Evolutionary conservation across 2,329 filamentous ascomycete genomes (phyloP), one percentile per base, ranked within the genome.

Genomic region (Metarhizium robertsii): DNA sequence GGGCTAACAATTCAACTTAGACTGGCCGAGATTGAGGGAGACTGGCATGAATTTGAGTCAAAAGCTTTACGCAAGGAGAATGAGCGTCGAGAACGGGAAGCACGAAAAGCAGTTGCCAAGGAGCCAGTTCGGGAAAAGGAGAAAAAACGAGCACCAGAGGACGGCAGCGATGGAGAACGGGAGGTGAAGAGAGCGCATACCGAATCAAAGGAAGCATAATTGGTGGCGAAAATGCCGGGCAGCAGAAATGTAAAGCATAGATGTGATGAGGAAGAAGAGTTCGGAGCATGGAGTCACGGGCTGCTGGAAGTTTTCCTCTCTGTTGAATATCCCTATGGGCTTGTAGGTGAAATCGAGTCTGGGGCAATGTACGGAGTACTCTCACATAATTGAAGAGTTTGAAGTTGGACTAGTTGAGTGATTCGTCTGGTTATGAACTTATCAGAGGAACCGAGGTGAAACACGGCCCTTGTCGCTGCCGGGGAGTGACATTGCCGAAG

Each of bases 21-120:
- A 65, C 80, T 99, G 52, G 84, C 86, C 57, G 77, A 85, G 51
- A 79, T 99, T 34, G 84, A 94, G 63, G 94, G 94, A 25, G 94
- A 99, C 64, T 99, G 94, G 94, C 94, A 99, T 67, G 94, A 99
- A 68, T 96, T 97, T 65, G 94, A 99, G 73, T 95, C 90, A 55
- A 99, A 99, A 73, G 92, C 91, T 16, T 78, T 96, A 30, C 81
- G 94, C 36, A 94, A 94, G 62, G 92, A 96, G 69, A 92, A 91
- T 63, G 90, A 94, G 69, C 82, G 83, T 54, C 78, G 76, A 58
- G 79, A 82, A 32, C 74, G 77, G 55, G 79, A 82, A 54, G 78
- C 77, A 7, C 72, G 74, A 4, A 75, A 73, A 46, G 71, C 73
- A 0, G 71, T 34, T 16, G 13, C 70, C 18, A 77, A 74, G 61